Evolutionary conservation across 495 filamentous ascomycete species (phyloP).

Genomic region (Neurospora sp.): DNA sequence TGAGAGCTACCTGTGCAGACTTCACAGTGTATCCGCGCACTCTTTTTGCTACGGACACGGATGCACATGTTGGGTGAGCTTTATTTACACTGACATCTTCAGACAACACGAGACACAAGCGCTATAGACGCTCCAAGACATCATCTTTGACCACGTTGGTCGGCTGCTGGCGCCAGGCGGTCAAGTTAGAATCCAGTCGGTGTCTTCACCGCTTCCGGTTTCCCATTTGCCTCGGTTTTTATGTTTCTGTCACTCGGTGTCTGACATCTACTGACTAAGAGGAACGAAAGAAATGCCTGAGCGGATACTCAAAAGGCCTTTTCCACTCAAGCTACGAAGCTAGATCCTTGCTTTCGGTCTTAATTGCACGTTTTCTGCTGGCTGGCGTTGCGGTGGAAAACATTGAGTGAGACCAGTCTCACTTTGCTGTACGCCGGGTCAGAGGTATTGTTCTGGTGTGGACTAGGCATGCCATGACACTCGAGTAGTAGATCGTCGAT

Average conservation of each 20-base stretch:
- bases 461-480: neutral
- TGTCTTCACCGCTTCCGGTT: neutral
- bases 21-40: neutral
- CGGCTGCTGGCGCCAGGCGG: neutral
- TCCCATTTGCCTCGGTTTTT: neutral
- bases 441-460: neutral
- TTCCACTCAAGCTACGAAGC: neutral
- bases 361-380: neutral
- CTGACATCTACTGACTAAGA: neutral
- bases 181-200: neutral
- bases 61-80: neutral
- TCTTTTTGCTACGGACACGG: neutral
- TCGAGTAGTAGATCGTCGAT: neutral
- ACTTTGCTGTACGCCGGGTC: neutral
- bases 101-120: neutral
- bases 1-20: neutral
- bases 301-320: neutral
- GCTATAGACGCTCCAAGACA: neutral
- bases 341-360: neutral
- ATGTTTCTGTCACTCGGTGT: neutral
- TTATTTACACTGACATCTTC: neutral
- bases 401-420: neutral
- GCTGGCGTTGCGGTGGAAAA: neutral
- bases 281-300: neutral
- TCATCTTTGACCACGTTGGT: neutral